Evolutionary conservation across 1,139 yeast species (phyloP).

Genomic region (Zhuliangozyma blackwelliae): DNA sequence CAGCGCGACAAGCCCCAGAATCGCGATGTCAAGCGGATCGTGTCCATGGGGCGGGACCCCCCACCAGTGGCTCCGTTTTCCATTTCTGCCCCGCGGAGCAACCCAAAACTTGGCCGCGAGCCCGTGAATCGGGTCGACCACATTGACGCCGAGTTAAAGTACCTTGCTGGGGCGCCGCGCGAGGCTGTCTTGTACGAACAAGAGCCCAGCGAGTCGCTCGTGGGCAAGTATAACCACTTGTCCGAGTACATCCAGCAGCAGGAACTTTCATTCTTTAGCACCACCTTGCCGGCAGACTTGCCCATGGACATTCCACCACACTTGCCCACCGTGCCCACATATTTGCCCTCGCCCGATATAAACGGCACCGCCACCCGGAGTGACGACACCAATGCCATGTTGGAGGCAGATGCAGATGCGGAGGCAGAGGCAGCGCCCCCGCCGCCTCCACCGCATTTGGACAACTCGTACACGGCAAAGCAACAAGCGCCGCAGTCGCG

Average conservation of each 20-base stretch:
- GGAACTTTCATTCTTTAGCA: slow-evolving; percentile 11
- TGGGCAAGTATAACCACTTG: slow-evolving; percentile 19
- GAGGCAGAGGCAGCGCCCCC: slow-evolving; percentile 23
- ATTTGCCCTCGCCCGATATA: slow-evolving; percentile 7
- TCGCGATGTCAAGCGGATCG: slow-evolving; percentile 9
- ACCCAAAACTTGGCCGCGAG: slow-evolving; percentile 25
- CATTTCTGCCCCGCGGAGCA: slow-evolving; percentile 12
- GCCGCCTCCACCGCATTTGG: slow-evolving; percentile 24
- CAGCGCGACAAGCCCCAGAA: slow-evolving; percentile 16
- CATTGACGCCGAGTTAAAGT: slow-evolving; percentile 25
- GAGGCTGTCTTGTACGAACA: slow-evolving; percentile 11
- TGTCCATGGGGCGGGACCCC: not conserved
- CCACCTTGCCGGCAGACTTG: not conserved
- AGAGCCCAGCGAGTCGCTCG: slow-evolving; percentile 4
- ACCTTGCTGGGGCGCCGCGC: slow-evolving; percentile 25
- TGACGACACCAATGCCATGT: slow-evolving; percentile 11
- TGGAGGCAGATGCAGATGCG: slow-evolving; percentile 11
- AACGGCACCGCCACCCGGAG: not conserved
- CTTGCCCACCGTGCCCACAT: too few species aligned
- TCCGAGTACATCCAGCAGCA: slow-evolving; percentile 29
- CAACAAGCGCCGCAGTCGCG: not conserved
- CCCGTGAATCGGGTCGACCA: slow-evolving; percentile 11
- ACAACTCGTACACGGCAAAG: not conserved
- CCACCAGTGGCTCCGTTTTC: too few species aligned
- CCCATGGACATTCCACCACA: too few species aligned